Conservation (phyloP, 176 grass and related monocot genomes). For the Eragrostis nindensis region DNA sequence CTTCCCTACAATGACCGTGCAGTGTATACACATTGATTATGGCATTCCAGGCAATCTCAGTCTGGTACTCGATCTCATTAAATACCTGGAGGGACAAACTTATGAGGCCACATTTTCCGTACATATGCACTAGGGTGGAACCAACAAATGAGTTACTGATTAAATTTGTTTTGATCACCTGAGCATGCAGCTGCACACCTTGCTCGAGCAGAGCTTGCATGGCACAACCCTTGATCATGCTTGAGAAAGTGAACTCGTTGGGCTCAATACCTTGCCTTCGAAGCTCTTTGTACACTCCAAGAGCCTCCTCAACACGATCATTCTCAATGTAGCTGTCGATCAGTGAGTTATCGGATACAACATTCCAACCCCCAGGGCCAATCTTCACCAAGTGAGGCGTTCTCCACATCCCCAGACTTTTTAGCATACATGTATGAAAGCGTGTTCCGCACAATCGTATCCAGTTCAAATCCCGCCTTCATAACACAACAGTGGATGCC, state of each 20-base stretch:
- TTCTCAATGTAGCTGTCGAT: slow-evolving; percentile 69
- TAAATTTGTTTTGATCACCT: slow-evolving; percentile 58
- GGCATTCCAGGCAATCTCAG: slow-evolving; percentile 58
- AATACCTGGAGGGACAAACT: slow-evolving; percentile 56
- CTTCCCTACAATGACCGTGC: slow-evolving; percentile 60
- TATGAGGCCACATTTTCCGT: slow-evolving; percentile 66
- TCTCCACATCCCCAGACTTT: slow-evolving; percentile 59
- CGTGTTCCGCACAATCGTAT: slow-evolving; percentile 49
- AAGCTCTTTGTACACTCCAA: slow-evolving; percentile 45
- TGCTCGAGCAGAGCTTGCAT: slow-evolving; percentile 58
- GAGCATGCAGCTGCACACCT: slow-evolving; percentile 62
- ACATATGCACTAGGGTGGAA: slow-evolving; percentile 70
- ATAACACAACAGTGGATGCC: slow-evolving; percentile 47
- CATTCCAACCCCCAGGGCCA: slow-evolving; percentile 56
- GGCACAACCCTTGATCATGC: slow-evolving; percentile 74
- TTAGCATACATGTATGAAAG: slow-evolving; percentile 59
- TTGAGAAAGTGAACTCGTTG: slow-evolving; percentile 73
- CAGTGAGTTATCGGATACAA: slow-evolving; percentile 63
- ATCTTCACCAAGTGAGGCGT: slow-evolving; percentile 43
- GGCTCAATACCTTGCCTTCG: slow-evolving; percentile 43
- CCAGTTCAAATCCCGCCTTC: slow-evolving; percentile 51
- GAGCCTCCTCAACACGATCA: slow-evolving; percentile 46
- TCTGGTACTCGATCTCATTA: slow-evolving; percentile 45
- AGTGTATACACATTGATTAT: slow-evolving; percentile 54
- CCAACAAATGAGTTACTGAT: slow-evolving; percentile 46